phyloP scores from a whole-genome alignment of 176 grass and related monocot genomes.

The Raddia distichophylla region DNA sequence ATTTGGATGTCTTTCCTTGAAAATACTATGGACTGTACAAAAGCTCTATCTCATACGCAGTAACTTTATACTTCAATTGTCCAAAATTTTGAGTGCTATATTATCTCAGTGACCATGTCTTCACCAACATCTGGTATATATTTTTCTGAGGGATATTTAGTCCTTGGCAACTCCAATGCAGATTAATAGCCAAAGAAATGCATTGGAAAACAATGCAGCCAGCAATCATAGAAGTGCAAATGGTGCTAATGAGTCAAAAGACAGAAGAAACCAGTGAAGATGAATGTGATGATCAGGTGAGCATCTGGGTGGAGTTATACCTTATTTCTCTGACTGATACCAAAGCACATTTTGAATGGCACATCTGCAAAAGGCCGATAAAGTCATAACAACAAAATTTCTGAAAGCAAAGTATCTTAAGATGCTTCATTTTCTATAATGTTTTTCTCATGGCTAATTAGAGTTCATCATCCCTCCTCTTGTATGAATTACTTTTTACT shows the following conservation, averaged over 20 bases:
- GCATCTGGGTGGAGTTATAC: too few species aligned
- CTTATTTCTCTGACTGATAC: too few species aligned
- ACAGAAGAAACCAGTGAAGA: too few species aligned
- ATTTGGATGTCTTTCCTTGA: neutral
- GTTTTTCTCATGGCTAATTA: conserved; percentile 14
- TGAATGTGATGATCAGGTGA: too few species aligned
- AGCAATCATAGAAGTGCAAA: too few species aligned
- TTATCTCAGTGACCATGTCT: neutral
- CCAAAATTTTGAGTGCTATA: neutral
- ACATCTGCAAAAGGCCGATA: neutral
- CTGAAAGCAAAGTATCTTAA: conserved; percentile 13
- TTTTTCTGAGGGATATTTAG: conserved; percentile 23
- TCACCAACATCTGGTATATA: conserved; percentile 18
- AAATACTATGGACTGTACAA: neutral
- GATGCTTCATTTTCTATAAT: neutral
- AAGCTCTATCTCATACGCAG: neutral
- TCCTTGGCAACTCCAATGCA: conserved; percentile 48
- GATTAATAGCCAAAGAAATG: conserved; percentile 69
- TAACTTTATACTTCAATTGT: conserved; percentile 13
- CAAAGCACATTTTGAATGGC: too few species aligned
- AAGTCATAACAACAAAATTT: neutral
- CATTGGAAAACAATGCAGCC: conserved; percentile 68
- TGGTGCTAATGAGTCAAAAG: too few species aligned
- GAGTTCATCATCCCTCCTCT: too few species aligned
- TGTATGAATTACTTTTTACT: too few species aligned